Conservation (phyloP, 2,329 filamentous ascomycete genomes). For the Neospermospora avenae region DNA sequence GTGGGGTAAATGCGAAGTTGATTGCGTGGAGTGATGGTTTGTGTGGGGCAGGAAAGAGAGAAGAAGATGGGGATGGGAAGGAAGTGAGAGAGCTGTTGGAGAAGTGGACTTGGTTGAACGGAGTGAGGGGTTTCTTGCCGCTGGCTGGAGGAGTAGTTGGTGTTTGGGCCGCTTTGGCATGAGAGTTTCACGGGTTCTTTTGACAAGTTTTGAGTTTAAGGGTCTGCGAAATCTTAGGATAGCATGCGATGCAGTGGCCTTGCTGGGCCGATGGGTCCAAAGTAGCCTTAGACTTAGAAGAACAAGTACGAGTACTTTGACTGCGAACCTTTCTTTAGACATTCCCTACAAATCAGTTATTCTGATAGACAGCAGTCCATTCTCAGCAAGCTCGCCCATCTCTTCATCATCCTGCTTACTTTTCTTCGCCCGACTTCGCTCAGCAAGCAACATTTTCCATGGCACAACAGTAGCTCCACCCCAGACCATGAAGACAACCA, state of each 20-base stretch:
- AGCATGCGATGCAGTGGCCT: too few relatives aligned
- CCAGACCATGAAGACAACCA: not conserved
- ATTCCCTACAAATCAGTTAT: too few relatives aligned
- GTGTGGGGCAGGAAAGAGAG: constrained; percentile 15
- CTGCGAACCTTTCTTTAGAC: too few relatives aligned
- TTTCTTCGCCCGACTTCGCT: not conserved
- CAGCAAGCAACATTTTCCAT: not conserved
- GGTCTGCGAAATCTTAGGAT: too few relatives aligned
- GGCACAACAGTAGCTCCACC: not conserved
- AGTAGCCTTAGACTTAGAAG: too few relatives aligned
- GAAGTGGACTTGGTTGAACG: constrained; percentile 11
- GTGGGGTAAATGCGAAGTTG: too few relatives aligned
- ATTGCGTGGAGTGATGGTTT: not conserved
- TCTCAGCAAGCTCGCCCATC: not conserved
- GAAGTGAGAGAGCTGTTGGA: constrained; percentile 6
- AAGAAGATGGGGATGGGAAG: constrained; percentile 23
- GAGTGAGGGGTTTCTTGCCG: constrained; percentile 8
- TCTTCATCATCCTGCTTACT: not conserved
- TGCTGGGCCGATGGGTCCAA: too few relatives aligned
- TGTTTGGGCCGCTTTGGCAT: constrained; percentile 4
- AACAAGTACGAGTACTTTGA: too few relatives aligned
- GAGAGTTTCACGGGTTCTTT: too few relatives aligned
- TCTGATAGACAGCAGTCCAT: not conserved
- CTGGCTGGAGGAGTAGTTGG: constrained; percentile 6
- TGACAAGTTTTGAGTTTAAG: too few relatives aligned